Percentiles rank a stretch among this genome's conserved stretches.
Evolutionary conservation across 176 grass and related monocot genomes (phyloP).

Genomic region (Lolium rigidum): DNA sequence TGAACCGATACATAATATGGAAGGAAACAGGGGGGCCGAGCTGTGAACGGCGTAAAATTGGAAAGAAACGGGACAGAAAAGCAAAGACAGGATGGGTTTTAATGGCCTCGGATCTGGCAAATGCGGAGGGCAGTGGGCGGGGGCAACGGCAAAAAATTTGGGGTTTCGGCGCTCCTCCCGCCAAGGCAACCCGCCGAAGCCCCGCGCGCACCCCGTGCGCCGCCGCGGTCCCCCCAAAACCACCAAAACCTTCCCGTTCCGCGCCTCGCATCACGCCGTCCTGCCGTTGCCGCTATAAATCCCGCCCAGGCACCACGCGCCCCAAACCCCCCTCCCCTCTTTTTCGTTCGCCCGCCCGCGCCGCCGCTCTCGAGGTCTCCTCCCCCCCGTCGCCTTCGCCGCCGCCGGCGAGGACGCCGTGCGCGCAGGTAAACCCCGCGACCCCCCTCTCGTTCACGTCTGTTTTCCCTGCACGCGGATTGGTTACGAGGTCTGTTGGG

Average conservation of each 20-base stretch:
- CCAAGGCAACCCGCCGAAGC: neutral
- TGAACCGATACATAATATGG: neutral
- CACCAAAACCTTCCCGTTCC: neutral
- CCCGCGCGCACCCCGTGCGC: conserved; percentile 29
- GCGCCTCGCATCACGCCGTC: neutral
- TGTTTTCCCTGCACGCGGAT: neutral
- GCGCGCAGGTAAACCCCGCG: conserved; percentile 18
- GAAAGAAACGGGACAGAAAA: neutral
- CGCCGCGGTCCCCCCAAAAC: conserved; percentile 17
- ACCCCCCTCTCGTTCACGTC: neutral
- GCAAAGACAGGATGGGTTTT: neutral
- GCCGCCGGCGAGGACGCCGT: conserved; percentile 32
- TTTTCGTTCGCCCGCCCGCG: neutral
- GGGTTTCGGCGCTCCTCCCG: conserved; percentile 21
- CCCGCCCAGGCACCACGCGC: neutral
- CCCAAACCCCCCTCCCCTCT: neutral
- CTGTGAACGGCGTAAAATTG: neutral
- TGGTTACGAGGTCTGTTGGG: no score
- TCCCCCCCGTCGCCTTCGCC: neutral
- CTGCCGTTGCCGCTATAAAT: conserved; percentile 35
- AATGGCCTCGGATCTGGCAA: neutral
- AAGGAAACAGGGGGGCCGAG: neutral
- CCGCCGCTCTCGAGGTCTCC: conserved; percentile 3
- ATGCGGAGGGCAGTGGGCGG: neutral
- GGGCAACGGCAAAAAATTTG: neutral